Evolutionary conservation across 2,329 filamentous ascomycete genomes (phyloP).

Genomic region (Colletotrichum navitas): DNA sequence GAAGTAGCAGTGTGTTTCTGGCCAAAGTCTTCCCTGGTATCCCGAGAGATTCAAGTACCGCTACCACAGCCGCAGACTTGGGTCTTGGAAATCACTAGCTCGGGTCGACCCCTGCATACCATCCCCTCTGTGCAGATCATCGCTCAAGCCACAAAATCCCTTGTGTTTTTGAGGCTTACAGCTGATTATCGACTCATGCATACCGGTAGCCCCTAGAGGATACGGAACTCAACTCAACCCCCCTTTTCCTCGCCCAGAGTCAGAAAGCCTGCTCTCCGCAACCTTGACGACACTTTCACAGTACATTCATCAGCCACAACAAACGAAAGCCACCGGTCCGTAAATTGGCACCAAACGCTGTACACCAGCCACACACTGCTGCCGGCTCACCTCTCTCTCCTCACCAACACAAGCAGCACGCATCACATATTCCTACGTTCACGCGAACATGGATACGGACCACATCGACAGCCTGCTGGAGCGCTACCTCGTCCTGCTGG

Average conservation of each 20-base stretch:
- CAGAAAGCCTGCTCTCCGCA: slow-evolving; percentile 8
- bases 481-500: slow-evolving; percentile 74
- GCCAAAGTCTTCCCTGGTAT: too few species aligned
- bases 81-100: slow-evolving; percentile 21
- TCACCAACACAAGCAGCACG: background rate
- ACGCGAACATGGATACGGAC: slow-evolving; percentile 43
- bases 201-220: slow-evolving; percentile 13
- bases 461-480: slow-evolving; percentile 73
- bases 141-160: slow-evolving; percentile 37
- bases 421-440: background rate
- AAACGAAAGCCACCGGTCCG: background rate
- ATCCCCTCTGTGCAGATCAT: slow-evolving; percentile 36
- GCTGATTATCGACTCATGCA: slow-evolving; percentile 30
- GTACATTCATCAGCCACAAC: background rate
- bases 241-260: slow-evolving; percentile 11
- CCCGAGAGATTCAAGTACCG: background rate
- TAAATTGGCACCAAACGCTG: background rate
- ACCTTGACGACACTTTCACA: background rate
- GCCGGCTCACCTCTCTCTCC: background rate
- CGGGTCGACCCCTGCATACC: slow-evolving; percentile 30
- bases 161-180: slow-evolving; percentile 27
- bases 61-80: slow-evolving; percentile 23
- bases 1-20: fast-evolving
- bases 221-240: slow-evolving; percentile 15
- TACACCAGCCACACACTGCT: background rate